Evolutionary conservation across 106 monocot genomes (phyloP).

Genomic region (Cymbidium sinense): DNA sequence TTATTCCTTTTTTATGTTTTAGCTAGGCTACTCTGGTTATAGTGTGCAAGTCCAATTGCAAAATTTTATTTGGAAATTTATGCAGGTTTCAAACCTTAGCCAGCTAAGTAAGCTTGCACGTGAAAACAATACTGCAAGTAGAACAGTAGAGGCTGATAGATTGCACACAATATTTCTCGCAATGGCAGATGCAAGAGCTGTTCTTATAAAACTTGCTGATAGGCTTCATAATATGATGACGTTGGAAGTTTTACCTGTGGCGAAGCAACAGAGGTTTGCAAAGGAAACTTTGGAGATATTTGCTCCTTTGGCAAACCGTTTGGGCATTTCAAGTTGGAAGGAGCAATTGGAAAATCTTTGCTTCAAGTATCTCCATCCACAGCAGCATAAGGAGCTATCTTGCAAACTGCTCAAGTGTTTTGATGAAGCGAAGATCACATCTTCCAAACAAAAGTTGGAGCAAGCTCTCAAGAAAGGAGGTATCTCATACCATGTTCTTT

Average conservation of each 20-base stretch:
- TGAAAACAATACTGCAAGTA: constrained; percentile 64
- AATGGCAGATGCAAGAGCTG: constrained; percentile 87
- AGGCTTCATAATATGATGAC: constrained; percentile 96
- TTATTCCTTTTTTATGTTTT: not conserved
- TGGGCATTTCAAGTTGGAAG: constrained; percentile 85
- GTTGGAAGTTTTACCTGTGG: constrained; percentile 55
- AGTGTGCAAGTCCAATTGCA: not conserved
- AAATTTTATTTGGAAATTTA: not conserved
- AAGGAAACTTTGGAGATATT: constrained; percentile 88
- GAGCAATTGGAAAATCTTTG: constrained; percentile 79
- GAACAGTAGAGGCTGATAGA: constrained; percentile 56
- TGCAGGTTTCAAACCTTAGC: constrained; percentile 81
- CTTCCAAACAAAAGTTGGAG: constrained; percentile 58
- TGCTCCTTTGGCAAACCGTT: constrained; percentile 70
- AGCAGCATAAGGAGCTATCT: constrained; percentile 45
- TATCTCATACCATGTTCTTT: constrained; percentile 55
- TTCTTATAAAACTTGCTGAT: constrained; percentile 85
- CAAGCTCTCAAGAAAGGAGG: constrained; percentile 52
- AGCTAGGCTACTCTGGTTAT: not conserved
- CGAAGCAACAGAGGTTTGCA: constrained; percentile 68
- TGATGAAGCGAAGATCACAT: constrained; percentile 67
- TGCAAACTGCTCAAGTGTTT: constrained; percentile 42
- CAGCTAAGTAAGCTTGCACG: constrained; percentile 86
- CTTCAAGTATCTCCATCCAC: constrained; percentile 81
- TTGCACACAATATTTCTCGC: constrained; percentile 82